Evolutionary conservation across 306 rosid genomes (phyloP).

Genomic region (Gastrolobium villosum): DNA sequence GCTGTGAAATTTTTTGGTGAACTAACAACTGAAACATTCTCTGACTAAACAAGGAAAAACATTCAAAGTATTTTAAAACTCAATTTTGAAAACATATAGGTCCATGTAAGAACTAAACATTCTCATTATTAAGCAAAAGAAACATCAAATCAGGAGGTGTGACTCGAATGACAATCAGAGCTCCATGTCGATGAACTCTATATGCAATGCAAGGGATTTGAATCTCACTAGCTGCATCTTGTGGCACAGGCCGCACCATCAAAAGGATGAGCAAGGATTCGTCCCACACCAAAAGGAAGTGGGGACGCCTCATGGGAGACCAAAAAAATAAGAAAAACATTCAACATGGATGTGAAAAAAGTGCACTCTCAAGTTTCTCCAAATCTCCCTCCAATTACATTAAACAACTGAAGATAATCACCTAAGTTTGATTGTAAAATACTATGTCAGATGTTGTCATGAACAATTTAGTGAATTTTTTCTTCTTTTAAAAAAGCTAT

Average conservation of each 20-base stretch:
- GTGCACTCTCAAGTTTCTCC: not conserved
- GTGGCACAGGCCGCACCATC: not conserved
- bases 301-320: not conserved
- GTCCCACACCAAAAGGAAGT: not conserved
- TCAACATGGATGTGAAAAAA: not conserved
- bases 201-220: not conserved
- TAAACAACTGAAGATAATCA: conserved; percentile 2
- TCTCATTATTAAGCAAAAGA: not conserved
- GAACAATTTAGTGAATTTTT: conserved; percentile 1
- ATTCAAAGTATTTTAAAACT: not conserved
- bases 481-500: not conserved
- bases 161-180: not conserved
- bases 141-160: not conserved
- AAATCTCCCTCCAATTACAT: not conserved
- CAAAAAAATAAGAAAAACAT: not conserved
- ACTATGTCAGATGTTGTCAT: not conserved
- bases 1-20: not conserved
- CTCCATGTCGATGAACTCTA: not conserved
- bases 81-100: not conserved
- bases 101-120: not conserved
- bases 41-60: not conserved
- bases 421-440: not conserved
- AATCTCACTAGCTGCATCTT: not conserved
- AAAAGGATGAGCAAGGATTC: not conserved
- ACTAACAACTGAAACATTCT: not conserved